Evolutionary conservation across 352 stramenopile species (phyloP).

Genomic region (Pythium plurisporium): DNA sequence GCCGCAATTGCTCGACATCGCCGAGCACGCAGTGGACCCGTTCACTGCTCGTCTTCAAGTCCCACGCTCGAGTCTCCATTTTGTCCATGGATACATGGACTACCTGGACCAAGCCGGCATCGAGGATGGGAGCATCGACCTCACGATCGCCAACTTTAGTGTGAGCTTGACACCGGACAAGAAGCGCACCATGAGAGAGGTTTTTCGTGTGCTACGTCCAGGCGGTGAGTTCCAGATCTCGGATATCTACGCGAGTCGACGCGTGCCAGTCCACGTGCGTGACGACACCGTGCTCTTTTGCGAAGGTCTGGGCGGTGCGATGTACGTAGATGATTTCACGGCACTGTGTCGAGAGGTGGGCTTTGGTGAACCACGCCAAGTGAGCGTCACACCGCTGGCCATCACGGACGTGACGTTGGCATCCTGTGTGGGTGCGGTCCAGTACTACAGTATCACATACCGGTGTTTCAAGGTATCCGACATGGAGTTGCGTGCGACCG

Average conservation of each 20-base stretch:
- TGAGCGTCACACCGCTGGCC: conserved; percentile 67
- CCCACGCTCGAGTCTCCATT: conserved; percentile 70
- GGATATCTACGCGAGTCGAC: conserved; percentile 84
- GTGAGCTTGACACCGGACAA: conserved; percentile 92
- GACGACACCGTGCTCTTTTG: conserved; percentile 85
- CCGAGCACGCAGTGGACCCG: conserved; percentile 50
- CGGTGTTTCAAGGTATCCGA: conserved; percentile 83
- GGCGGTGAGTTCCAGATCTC: conserved; percentile 92
- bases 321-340: conserved; percentile 92
- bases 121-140: conserved; percentile 72
- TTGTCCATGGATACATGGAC: conserved; percentile 87
- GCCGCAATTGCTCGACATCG: conserved; percentile 84
- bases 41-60: conserved; percentile 82
- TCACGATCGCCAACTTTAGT: conserved; percentile 91
- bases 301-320: conserved; percentile 84
- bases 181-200: conserved; percentile 79
- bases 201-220: conserved; percentile 71
- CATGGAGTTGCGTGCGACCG: conserved; percentile 43
- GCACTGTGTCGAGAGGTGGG: conserved; percentile 69
- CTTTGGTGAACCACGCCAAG: conserved; percentile 85
- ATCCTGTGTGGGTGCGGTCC: conserved; percentile 58
- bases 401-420: conserved; percentile 57
- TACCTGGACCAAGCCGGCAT: conserved; percentile 75
- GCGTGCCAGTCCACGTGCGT: conserved; percentile 60
- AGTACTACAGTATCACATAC: conserved; percentile 89